Conservation (phyloP, 2,329 filamentous ascomycete species). For the Trichophyton verrucosum region DNA sequence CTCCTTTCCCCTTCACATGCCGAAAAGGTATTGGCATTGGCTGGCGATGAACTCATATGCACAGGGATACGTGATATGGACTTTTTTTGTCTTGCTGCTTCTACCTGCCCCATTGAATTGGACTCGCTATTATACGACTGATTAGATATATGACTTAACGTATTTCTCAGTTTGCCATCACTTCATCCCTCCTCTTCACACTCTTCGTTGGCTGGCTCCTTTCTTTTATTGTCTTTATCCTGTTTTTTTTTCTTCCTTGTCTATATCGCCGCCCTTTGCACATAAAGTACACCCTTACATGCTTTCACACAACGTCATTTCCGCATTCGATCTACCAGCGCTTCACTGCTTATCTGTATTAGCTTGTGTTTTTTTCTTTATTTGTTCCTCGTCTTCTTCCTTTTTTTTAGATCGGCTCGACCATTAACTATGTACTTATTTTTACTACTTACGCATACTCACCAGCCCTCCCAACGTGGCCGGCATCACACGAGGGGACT, state of each 20-base stretch:
- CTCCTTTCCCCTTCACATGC: slow-evolving; percentile 6
- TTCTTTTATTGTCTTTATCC: not conserved
- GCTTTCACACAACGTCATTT: not conserved
- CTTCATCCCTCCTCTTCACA: not conserved
- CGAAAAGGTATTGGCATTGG: slow-evolving; percentile 8
- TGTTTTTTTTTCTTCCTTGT: not conserved
- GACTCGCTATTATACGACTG: not conserved
- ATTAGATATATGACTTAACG: slow-evolving; percentile 1
- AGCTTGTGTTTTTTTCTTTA: not conserved
- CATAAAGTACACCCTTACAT: not conserved
- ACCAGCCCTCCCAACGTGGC: not conserved
- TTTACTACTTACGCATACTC: too few species aligned
- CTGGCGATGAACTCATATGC: not conserved
- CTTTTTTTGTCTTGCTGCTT: not conserved
- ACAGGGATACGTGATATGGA: not conserved
- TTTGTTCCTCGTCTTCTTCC: not conserved
- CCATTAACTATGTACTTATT: not conserved
- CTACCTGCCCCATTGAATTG: not conserved
- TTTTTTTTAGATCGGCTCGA: not conserved
- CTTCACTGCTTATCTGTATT: not conserved
- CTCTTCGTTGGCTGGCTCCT: not conserved
- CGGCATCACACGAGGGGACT: not conserved
- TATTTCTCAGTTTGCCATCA: not conserved
- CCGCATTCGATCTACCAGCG: not conserved
- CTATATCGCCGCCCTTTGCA: not conserved